Conservation (phyloP, 768 basidiomycete species). For the Tulasnella sp. region DNA sequence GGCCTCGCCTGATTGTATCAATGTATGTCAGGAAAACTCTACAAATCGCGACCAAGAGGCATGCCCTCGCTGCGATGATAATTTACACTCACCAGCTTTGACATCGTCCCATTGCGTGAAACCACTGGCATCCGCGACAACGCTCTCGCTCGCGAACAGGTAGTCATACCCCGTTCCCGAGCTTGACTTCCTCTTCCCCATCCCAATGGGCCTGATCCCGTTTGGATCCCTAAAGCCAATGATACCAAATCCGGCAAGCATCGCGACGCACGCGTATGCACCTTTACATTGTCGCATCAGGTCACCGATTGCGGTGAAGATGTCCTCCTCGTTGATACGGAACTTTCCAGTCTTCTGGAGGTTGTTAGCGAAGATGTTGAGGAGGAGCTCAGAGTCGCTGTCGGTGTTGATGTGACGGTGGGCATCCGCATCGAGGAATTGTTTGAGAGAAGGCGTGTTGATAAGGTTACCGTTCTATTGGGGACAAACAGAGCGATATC, state of each 20-base stretch:
- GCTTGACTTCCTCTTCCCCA: slow-evolving; percentile 50
- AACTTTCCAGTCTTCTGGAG: slow-evolving; percentile 98
- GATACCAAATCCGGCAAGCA: slow-evolving; percentile 97
- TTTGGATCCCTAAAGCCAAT: slow-evolving; percentile 98
- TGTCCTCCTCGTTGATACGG: slow-evolving; percentile 98
- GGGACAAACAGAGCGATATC: background rate
- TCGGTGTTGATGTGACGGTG: slow-evolving; percentile 99
- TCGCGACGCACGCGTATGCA: slow-evolving; percentile 95
- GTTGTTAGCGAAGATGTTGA: slow-evolving; percentile 96
- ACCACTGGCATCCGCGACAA: slow-evolving; percentile 88
- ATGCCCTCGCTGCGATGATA: background rate
- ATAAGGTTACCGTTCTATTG: slow-evolving; percentile 93
- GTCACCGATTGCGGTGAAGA: slow-evolving; percentile 85
- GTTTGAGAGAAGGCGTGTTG: slow-evolving; percentile 76
- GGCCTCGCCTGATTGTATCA: slow-evolving; percentile 60
- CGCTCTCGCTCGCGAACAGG: slow-evolving; percentile 87
- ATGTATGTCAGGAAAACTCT: slow-evolving; percentile 1
- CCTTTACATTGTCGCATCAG: slow-evolving; percentile 84
- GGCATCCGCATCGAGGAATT: slow-evolving; percentile 89
- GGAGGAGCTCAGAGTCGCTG: slow-evolving; percentile 91
- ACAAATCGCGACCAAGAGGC: background rate
- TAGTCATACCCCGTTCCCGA: slow-evolving; percentile 56
- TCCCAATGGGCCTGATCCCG: slow-evolving; percentile 87
- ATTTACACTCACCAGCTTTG: slow-evolving; percentile 51
- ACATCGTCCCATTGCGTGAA: slow-evolving; percentile 92